Base-by-base conservation (phyloP, 345 rosid genomes). In the Lepidium didymum region DNA sequence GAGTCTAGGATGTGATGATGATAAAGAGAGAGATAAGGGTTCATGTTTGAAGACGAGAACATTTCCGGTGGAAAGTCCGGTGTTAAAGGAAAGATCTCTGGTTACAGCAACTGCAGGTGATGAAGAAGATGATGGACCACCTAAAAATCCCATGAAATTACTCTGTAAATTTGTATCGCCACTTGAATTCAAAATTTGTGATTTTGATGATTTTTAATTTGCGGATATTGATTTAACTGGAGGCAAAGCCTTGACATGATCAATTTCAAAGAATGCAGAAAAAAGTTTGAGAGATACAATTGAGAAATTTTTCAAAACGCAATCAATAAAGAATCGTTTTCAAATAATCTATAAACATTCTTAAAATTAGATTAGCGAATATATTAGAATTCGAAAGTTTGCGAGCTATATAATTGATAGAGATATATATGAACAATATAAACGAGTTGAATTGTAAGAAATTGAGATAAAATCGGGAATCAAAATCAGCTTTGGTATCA, bases 211-310 rank as follows among this genome's bases (percentile, higher is more conserved):
- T 92, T 80, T 84, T 79, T 57, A 90, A 66, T 58, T 83, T 84
- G 23, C 94, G 92, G 10, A 93, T 83, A 68, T 67, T 80, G 79
- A 90, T 83, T 72, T 74, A 82, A 74, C 94, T 91, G 4, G 84
- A 64, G 49, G 85, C 87, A 84, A 90, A 93, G 55, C 84, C 94
- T 59, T 54, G 76, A 70, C 92, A 92, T 86, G 69, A 74, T 38
- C 46, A 62, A 14, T 59, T 59, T 35, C 13, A 46, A 65, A 29
- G 3, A 14, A 60, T 18, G 16, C 8, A 46, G 15, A 58, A 15
- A 9, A 59, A 25, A 46, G 10, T 16, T 19, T 56, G 23, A 55
- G 62, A 16, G 25, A 53, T n/a, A 13, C 29, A 50, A 11, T 25
- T 36, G 5, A 55, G 1, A 40, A 25, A 5, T 0, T 33, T 10